These are phyloP conservation scores for Marasmius oreades DNA, from an alignment of 1,284 basidiomycete species.

Conservation along the genomic window DNA sequence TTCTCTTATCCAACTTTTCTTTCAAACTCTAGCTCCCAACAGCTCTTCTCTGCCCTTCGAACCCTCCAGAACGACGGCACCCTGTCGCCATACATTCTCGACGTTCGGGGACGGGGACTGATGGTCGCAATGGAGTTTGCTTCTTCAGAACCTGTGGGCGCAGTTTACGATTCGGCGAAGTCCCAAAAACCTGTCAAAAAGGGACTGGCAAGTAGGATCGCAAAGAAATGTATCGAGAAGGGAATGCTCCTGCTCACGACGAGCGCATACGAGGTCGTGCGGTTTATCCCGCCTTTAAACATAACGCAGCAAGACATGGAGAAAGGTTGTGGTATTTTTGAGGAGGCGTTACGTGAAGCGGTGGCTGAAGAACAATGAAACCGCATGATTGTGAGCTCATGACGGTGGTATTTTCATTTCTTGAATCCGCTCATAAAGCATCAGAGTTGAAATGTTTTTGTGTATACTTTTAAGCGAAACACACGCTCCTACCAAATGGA, in stretches of 20 bases:
- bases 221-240: constrained; percentile 79
- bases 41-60: constrained; percentile 66
- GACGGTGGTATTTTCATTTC: too few relatives aligned
- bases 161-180: constrained; percentile 38
- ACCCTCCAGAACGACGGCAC: constrained; percentile 49
- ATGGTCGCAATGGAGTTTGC: constrained; percentile 85
- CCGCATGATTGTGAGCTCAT: too few relatives aligned
- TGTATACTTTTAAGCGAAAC: too few relatives aligned
- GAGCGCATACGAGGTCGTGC: constrained; percentile 73
- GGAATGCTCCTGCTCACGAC: constrained; percentile 81
- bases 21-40: constrained; percentile 50
- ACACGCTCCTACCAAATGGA: too few relatives aligned
- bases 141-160: constrained; percentile 44
- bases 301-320: constrained; percentile 36
- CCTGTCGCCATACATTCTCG: constrained; percentile 58
- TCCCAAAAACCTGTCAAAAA: constrained; percentile 28
- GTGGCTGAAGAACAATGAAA: constrained; percentile 25
- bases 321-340: constrained; percentile 40
- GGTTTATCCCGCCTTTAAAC: constrained; percentile 70
- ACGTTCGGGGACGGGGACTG: constrained; percentile 75
- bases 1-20: constrained; percentile 10
- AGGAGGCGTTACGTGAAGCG: constrained; percentile 39
- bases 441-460: too few relatives aligned
- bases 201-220: constrained; percentile 71
- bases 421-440: too few relatives aligned